These are phyloP conservation scores for Articulospora tetracladia DNA, from an alignment of 495 filamentous ascomycete genomes.

Conservation along the genomic window DNA sequence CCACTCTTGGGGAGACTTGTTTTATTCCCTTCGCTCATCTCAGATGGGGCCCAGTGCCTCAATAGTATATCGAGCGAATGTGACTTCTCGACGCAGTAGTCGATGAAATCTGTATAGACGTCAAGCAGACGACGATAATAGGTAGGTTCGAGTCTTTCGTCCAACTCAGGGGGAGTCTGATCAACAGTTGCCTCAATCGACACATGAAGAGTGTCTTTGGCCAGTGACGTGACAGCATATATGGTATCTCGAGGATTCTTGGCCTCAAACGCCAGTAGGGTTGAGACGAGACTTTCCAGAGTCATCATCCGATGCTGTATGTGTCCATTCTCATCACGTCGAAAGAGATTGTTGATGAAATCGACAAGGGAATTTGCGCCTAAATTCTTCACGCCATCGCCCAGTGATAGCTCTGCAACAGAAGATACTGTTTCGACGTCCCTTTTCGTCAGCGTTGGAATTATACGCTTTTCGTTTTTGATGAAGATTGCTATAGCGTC, in stretches of 20 bases:
- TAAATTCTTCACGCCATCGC: slow-evolving; percentile 28
- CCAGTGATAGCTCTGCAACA: not conserved
- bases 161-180: slow-evolving; percentile 10
- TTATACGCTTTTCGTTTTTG: slow-evolving; percentile 8
- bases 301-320: slow-evolving; percentile 7
- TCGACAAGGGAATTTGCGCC: slow-evolving; percentile 34
- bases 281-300: slow-evolving; percentile 31
- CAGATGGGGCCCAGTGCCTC: slow-evolving; percentile 27
- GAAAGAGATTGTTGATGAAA: slow-evolving; percentile 31
- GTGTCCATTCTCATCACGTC: slow-evolving; percentile 10
- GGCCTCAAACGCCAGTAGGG: slow-evolving; percentile 27
- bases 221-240: slow-evolving; percentile 30
- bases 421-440: not conserved
- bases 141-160: slow-evolving; percentile 12
- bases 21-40: not conserved
- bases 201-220: slow-evolving; percentile 24
- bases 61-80: slow-evolving; percentile 31
- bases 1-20: not conserved
- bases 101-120: slow-evolving; percentile 25
- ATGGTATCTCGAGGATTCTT: slow-evolving; percentile 29
- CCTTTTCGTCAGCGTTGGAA: not conserved
- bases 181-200: not conserved
- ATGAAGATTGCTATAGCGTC: slow-evolving; percentile 20
- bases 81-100: slow-evolving; percentile 16
- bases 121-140: slow-evolving; percentile 21